Conservation (phyloP, 1,139 yeast species). For the Hemisphaericaspora lyxosophila region DNA sequence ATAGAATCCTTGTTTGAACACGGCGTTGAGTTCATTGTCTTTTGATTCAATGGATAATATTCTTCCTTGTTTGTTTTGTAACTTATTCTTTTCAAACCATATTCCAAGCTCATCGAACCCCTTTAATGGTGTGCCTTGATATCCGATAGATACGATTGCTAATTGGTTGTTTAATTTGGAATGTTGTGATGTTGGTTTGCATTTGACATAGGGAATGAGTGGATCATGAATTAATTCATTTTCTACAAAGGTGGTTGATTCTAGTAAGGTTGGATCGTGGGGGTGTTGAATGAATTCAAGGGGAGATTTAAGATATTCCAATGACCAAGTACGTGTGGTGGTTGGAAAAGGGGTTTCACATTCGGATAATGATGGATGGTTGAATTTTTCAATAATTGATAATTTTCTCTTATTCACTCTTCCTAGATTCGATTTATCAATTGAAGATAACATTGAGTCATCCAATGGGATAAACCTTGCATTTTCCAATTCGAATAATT, state of each 20-base stretch:
- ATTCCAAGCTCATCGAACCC: conserved; percentile 58
- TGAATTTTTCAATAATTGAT: conserved; percentile 58
- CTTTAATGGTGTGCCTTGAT: conserved; percentile 61
- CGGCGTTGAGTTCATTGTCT: conserved; percentile 20
- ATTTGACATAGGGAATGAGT: conserved; percentile 31
- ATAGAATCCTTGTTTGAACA: conserved; percentile 56
- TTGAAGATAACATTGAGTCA: conserved; percentile 38
- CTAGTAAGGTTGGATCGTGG: conserved; percentile 34
- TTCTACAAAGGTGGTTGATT: conserved; percentile 48
- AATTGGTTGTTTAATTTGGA: conserved; percentile 54
- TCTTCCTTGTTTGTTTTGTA: conserved; percentile 65
- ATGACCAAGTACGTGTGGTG: conserved; percentile 53
- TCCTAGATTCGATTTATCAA: conserved; percentile 44
- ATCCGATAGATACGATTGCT: conserved; percentile 84
- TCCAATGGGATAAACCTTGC: conserved; percentile 57
- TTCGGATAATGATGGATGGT: no score
- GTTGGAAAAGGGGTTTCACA: conserved; percentile 20
- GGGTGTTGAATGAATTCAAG: conserved; percentile 42
- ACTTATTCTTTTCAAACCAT: conserved; percentile 58
- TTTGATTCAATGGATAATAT: conserved; percentile 34
- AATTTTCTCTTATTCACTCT: conserved; percentile 72
- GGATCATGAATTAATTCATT: conserved; percentile 42
- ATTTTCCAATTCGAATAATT: conserved; percentile 65
- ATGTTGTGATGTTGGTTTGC: conserved; percentile 42
- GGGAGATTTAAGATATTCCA: conserved; percentile 74